These are phyloP conservation scores for Colletotrichum phormii DNA, from an alignment of 2,329 filamentous ascomycete genomes.

Conservation along the genomic window DNA sequence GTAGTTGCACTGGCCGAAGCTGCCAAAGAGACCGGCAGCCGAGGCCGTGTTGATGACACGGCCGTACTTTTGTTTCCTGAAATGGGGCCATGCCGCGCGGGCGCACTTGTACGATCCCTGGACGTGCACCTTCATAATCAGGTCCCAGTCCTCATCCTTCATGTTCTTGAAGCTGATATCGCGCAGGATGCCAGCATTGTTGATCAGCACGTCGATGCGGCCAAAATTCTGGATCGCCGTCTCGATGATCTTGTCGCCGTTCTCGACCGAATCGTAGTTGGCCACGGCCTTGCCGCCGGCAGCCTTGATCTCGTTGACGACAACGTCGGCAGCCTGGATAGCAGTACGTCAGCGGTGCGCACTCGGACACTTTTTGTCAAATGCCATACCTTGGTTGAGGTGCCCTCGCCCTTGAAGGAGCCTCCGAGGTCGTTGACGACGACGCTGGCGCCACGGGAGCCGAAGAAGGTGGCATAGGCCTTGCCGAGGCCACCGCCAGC, in stretches of 20 bases:
- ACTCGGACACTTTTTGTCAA: background rate
- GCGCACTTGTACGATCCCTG: conserved; percentile 96
- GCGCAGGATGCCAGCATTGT: conserved; percentile 96
- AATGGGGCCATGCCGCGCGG: conserved; percentile 94
- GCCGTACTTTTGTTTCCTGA: conserved; percentile 98
- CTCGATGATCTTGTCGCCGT: conserved; percentile 94
- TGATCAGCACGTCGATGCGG: conserved; percentile 93
- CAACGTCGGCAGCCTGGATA: conserved; percentile 80
- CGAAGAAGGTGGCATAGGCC: conserved; percentile 91
- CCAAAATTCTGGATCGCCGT: conserved; percentile 85
- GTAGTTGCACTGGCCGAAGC: conserved; percentile 96
- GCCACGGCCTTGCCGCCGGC: conserved; percentile 95
- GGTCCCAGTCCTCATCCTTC: conserved; percentile 96
- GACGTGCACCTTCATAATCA: conserved; percentile 93
- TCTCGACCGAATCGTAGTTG: conserved; percentile 96
- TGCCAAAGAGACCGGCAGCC: conserved; percentile 94
- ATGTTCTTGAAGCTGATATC: conserved; percentile 99
- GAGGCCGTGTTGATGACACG: conserved; percentile 97
- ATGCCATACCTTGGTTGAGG: conserved; percentile 78
- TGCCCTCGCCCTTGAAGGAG: conserved; percentile 93
- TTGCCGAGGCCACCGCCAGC: conserved; percentile 84
- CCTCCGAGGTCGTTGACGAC: conserved; percentile 97
- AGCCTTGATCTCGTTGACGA: conserved; percentile 85
- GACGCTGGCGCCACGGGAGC: conserved; percentile 88
- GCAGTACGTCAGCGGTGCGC: conserved; percentile 39